These are phyloP conservation scores for Kockiozyma suomiensis DNA, from an alignment of 805 yeast genomes.

Conservation along the genomic window DNA sequence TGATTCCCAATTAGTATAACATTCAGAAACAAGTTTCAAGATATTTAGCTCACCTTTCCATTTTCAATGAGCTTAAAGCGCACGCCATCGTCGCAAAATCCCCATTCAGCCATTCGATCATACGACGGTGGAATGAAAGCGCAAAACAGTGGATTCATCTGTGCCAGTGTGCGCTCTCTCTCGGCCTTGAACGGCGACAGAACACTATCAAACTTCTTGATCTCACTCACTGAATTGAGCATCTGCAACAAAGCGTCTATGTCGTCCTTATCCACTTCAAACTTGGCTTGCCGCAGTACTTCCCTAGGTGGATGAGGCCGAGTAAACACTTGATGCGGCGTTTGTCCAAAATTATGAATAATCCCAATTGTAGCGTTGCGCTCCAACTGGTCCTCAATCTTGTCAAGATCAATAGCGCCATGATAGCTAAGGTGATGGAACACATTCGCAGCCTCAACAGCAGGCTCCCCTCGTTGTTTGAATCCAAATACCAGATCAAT, in stretches of 20 bases:
- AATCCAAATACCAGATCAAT: slow-evolving; percentile 81
- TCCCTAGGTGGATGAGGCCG: slow-evolving; percentile 65
- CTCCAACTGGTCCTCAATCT: slow-evolving; percentile 71
- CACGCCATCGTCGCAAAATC: slow-evolving; percentile 34
- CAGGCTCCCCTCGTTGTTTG: slow-evolving; percentile 74
- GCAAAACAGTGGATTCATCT: slow-evolving; percentile 26
- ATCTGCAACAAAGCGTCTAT: slow-evolving; percentile 24
- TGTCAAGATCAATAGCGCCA: slow-evolving; percentile 78
- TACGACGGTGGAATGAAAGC: slow-evolving; percentile 29
- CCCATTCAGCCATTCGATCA: slow-evolving; percentile 36
- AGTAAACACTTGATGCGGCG: slow-evolving; percentile 72
- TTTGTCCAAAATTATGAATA: slow-evolving; percentile 90
- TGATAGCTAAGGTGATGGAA: slow-evolving; percentile 83
- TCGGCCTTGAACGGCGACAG: slow-evolving; percentile 23
- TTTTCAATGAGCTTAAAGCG: slow-evolving; percentile 34
- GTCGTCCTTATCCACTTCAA: slow-evolving; percentile 25
- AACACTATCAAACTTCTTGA: slow-evolving; percentile 18
- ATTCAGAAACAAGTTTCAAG: too few species aligned
- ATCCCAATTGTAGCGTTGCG: slow-evolving; percentile 77
- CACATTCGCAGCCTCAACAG: slow-evolving; percentile 68
- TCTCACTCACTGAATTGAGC: slow-evolving; percentile 21
- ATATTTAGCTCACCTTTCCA: slow-evolving; percentile 23
- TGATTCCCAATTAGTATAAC: not conserved
- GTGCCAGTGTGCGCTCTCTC: slow-evolving; percentile 21
- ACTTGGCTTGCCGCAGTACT: slow-evolving; percentile 30